A percentile compares a stretch with the other conserved stretches of the same genome.
Evolutionary conservation across 768 basidiomycete species (phyloP).

Genomic region (Asterophora parasitica): DNA sequence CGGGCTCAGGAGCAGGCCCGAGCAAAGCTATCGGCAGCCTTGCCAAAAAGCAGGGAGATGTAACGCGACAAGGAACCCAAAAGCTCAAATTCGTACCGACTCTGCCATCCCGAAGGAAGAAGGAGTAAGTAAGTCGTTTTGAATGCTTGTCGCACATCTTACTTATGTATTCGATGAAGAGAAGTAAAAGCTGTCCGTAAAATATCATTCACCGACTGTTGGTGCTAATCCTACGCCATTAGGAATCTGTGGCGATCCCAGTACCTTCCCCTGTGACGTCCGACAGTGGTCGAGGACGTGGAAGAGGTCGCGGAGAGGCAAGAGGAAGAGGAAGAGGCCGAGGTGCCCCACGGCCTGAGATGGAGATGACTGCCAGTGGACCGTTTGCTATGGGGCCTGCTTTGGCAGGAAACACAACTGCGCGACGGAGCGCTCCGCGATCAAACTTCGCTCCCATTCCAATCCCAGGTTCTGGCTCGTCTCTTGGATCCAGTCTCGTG

Average conservation of each 20-base stretch:
- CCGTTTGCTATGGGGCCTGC: conserved; percentile 86
- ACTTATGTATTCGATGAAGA: conserved; percentile 28
- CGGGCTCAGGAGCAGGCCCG: conserved; percentile 24
- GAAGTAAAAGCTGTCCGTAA: conserved; percentile 59
- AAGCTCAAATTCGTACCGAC: conserved; percentile 81
- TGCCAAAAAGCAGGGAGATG: conserved; percentile 66
- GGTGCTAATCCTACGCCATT: conserved; percentile 9
- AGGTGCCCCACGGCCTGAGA: conserved; percentile 45
- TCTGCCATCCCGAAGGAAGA: conserved; percentile 69
- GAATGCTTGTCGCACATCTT: not conserved
- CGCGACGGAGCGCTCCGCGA: conserved; percentile 46
- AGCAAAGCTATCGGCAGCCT: conserved; percentile 74
- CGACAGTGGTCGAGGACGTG: conserved; percentile 44
- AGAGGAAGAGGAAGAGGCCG: conserved; percentile 52
- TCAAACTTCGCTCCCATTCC: conserved; percentile 54
- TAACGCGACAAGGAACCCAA: conserved; percentile 68
- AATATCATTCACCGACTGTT: not conserved
- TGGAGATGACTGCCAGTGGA: conserved; percentile 81
- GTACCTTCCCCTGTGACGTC: conserved; percentile 26
- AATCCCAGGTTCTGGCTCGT: conserved; percentile 31
- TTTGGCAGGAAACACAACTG: conserved; percentile 48
- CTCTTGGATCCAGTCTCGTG: conserved; percentile 46
- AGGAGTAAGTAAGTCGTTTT: conserved; percentile 54
- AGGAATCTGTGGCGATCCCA: conserved; percentile 45
- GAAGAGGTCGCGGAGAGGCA: conserved; percentile 44